These are phyloP conservation scores for Dendryphion nanum DNA, from an alignment of 2,329 filamentous ascomycete species.

Conservation along the genomic window DNA sequence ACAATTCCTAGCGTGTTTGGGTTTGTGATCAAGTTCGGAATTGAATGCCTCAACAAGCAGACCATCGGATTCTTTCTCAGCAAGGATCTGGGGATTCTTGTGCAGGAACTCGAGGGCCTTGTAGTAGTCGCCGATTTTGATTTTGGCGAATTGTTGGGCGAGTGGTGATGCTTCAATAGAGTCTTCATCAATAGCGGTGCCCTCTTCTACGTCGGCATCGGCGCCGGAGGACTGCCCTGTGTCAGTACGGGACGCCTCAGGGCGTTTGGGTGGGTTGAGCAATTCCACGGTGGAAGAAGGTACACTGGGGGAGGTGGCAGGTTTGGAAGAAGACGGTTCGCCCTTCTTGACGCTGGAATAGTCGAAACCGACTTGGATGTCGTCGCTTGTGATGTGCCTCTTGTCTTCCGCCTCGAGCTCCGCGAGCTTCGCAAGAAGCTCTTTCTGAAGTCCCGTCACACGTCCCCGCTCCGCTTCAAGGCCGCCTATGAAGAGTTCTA, in stretches of 20 bases:
- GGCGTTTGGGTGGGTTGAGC: constrained; percentile 63
- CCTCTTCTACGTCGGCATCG: constrained; percentile 62
- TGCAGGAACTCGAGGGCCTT: constrained; percentile 73
- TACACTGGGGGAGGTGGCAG: constrained; percentile 28
- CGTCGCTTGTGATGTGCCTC: constrained; percentile 91
- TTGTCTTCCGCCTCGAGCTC: constrained; percentile 82
- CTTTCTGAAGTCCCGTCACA: constrained; percentile 72
- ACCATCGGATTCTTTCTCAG: constrained; percentile 85
- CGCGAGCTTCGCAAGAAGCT: constrained; percentile 71
- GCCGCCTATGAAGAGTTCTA: constrained; percentile 74
- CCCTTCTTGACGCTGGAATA: constrained; percentile 68
- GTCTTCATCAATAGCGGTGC: constrained; percentile 60
- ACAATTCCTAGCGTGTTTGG: constrained; percentile 77
- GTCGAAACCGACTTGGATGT: constrained; percentile 85
- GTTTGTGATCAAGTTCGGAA: constrained; percentile 71
- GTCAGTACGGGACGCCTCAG: constrained; percentile 37
- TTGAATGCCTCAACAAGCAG: constrained; percentile 91
- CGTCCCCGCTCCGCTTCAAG: constrained; percentile 74
- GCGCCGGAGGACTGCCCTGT: constrained; percentile 55
- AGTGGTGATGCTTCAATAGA: constrained; percentile 73
- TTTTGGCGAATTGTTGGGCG: constrained; percentile 78
- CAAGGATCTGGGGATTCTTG: constrained; percentile 73
- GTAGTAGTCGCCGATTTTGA: constrained; percentile 72
- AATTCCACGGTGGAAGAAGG: constrained; percentile 60
- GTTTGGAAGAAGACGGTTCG: constrained; percentile 20